Percentiles rank a stretch among this genome's conserved stretches.
These are phyloP conservation scores for Falciphora oryzae DNA, from an alignment of 2,329 filamentous ascomycete species.

Conservation along the genomic window DNA sequence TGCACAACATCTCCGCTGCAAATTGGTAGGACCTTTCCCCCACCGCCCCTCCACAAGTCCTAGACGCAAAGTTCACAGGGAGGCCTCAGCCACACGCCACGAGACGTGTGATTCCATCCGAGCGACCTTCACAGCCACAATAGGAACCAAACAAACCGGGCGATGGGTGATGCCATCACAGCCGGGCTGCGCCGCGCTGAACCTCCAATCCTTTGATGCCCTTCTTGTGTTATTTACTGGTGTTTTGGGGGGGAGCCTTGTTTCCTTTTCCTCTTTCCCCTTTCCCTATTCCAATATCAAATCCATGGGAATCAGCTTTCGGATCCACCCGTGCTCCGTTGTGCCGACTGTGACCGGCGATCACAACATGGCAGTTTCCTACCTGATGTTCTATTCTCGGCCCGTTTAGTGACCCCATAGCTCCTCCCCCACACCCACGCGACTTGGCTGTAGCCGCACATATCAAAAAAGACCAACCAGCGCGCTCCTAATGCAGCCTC, in stretches of 20 bases:
- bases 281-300: not conserved
- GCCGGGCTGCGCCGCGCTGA: too few relatives aligned
- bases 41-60: not conserved
- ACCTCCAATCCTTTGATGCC: not conserved
- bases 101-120: not conserved
- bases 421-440: too few relatives aligned
- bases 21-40: not conserved
- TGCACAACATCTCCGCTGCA: not conserved
- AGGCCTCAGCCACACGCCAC: not conserved
- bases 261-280: slow-evolving; percentile 5
- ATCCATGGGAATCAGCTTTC: not conserved
- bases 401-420: too few relatives aligned
- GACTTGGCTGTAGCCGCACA: too few relatives aligned
- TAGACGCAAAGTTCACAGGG: not conserved
- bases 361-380: too few relatives aligned
- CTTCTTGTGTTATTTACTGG: too few relatives aligned
- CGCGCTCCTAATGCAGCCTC: not conserved
- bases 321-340: too few relatives aligned
- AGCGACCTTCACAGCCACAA: not conserved
- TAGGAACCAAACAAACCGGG: too few relatives aligned
- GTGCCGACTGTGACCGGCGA: too few relatives aligned
- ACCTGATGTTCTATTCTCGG: too few relatives aligned
- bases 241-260: not conserved
- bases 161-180: too few relatives aligned
- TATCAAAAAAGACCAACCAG: not conserved